These are phyloP conservation scores for Brassica cretica DNA, from an alignment of 345 rosid genomes.

Conservation along the genomic window DNA sequence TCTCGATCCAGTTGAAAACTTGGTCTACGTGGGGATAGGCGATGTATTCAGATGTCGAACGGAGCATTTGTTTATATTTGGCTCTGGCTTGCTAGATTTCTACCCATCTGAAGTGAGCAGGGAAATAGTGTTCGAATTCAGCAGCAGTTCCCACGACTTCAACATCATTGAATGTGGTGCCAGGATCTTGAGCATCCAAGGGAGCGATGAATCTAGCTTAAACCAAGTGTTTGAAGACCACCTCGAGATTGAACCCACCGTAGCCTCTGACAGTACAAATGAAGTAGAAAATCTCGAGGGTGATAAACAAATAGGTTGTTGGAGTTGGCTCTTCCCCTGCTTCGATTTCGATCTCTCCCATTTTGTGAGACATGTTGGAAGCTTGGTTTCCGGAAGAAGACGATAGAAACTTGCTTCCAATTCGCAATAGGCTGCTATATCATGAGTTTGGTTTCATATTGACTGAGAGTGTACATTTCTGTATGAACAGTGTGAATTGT, in stretches of 20 bases:
- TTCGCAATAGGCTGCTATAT: not conserved
- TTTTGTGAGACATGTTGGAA: not conserved
- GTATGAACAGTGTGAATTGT: too few species aligned
- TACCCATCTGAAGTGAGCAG: not conserved
- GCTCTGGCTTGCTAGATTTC: not conserved
- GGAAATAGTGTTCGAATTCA: not conserved
- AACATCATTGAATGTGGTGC: not conserved
- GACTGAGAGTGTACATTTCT: not conserved
- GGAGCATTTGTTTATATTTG: not conserved
- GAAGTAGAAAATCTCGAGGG: not conserved
- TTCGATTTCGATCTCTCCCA: not conserved
- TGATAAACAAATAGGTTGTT: not conserved
- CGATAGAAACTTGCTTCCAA: not conserved
- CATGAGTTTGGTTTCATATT: not conserved
- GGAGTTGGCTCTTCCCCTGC: conserved; percentile 26
- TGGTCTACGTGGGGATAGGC: not conserved
- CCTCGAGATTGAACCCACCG: not conserved
- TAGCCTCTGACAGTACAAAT: not conserved
- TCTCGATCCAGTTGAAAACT: too few species aligned
- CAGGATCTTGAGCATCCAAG: not conserved
- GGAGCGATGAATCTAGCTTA: not conserved
- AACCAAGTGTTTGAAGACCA: not conserved
- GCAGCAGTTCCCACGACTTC: not conserved
- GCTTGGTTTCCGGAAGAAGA: not conserved
- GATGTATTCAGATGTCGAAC: not conserved